Conservation (phyloP, 495 filamentous ascomycete genomes). For the Aspergillus biplanus region DNA sequence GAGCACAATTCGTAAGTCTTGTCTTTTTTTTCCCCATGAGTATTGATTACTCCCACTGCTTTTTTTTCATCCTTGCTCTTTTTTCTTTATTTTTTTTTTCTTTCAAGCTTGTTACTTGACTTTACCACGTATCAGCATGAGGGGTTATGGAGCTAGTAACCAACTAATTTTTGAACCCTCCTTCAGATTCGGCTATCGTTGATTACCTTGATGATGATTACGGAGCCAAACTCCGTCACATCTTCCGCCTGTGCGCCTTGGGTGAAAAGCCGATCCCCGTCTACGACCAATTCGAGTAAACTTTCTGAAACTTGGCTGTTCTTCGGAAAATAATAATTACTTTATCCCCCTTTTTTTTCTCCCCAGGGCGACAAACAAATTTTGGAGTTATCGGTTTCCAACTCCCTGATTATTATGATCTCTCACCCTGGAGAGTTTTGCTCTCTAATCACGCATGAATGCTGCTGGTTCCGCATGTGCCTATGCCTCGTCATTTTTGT, state of each 20-base stretch:
- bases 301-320: conserved; percentile 1
- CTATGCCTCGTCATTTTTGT: conserved; percentile 11
- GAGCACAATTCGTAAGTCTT: conserved; percentile 57
- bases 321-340: neutral
- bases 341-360: conserved; percentile 13
- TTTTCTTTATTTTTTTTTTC: neutral
- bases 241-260: conserved; percentile 56
- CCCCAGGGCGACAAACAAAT: neutral
- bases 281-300: conserved; percentile 47
- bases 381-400: neutral
- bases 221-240: conserved; percentile 51
- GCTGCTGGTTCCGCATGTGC: conserved; percentile 21
- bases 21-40: neutral
- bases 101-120: neutral
- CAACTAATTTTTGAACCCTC: conserved; percentile 20
- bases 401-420: neutral
- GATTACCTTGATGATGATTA: conserved; percentile 55
- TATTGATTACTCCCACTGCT: neutral
- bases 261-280: conserved; percentile 57
- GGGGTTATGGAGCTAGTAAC: conserved; percentile 9
- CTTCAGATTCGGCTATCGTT: conserved; percentile 54
- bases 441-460: conserved; percentile 12
- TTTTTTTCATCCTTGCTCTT: neutral
- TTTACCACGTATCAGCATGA: neutral
- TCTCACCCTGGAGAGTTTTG: conserved; percentile 9